Base-by-base conservation (phyloP, 352 stramenopile genomes). In the Globisporangium megalacanthum region DNA sequence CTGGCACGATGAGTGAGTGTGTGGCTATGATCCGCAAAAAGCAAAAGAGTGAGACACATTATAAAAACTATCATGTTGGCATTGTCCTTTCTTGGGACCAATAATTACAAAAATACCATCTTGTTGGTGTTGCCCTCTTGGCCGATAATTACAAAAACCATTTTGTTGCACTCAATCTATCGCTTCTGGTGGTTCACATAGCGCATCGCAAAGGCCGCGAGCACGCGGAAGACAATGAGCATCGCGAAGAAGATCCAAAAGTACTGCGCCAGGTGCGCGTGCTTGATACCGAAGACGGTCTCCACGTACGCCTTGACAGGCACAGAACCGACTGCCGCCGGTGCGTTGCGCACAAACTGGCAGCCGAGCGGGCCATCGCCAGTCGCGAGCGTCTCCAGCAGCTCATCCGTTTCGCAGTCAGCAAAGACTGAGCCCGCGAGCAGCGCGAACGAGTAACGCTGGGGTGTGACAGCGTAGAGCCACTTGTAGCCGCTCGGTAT, bases 231-330 rank as follows among this genome's bases (percentile, higher is more conserved):
- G 31, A 77, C 7, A 1, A 83, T 60, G 19, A 89, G 35, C 31
- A 82, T 69, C 35, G 54, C 70, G 11, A 87, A n/a, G 15, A 83
- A 66, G 15, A 93, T 65, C 35, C 48, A 55, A 1, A 89, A 66
- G 47, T 86, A 79, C 39, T 61, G 53, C 33, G 45, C 49, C 0
- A 77, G 66, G 60, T 90, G 63, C 17, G 78, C 61, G 55, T 80
- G 62, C 54, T 76, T 62, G 37, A 86, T 78, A 13, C 68, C 69
- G 31, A 88, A 93, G 5, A 86, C 67, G 42, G 58, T 6, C 33
- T 83, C 70, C 31, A 89, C 62, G 66, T 89, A 93, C 52, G 59
- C 47, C 55, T 82, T 69, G 54, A 91, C 63, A 13, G 74, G 66
- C 31, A 80, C 67, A 19, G 67, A 56, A 15, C 67, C 63, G 17